phyloP scores from a whole-genome alignment of 2,329 filamentous ascomycete species.

The Kalmusia sp. region DNA sequence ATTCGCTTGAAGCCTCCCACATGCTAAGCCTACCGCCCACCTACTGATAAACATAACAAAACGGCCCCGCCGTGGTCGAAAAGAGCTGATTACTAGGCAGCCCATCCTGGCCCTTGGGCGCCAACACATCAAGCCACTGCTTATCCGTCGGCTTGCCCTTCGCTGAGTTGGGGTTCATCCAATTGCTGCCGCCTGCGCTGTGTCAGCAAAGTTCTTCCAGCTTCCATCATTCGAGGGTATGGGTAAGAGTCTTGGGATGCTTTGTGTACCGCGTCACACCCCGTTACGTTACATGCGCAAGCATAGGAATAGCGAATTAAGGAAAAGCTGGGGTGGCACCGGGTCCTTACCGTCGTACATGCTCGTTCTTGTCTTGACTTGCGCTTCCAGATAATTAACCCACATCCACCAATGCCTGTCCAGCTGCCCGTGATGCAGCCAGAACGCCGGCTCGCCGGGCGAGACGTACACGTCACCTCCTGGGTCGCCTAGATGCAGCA shows the following conservation, averaged over 20 bases:
- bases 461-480: conserved; percentile 56
- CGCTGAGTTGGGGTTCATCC: conserved; percentile 50
- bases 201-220: conserved; percentile 1
- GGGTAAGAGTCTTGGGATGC: no score
- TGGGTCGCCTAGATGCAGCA: conserved; percentile 39
- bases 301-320: not conserved
- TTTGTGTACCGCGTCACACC: no score
- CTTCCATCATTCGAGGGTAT: no score
- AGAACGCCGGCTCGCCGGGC: conserved; percentile 57
- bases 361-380: conserved; percentile 32
- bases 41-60: conserved; percentile 43
- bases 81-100: conserved; percentile 34
- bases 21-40: no score
- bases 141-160: conserved; percentile 45
- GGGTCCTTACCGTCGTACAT: conserved; percentile 45
- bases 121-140: conserved; percentile 35
- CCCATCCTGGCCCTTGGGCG: conserved; percentile 29
- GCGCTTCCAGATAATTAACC: conserved; percentile 49
- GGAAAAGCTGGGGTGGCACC: no score
- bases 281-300: no score
- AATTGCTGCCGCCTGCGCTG: conserved; percentile 47
- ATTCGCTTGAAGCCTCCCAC: no score
- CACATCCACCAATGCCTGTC: conserved; percentile 60
- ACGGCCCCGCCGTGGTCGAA: conserved; percentile 38
- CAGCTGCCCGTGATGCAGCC: conserved; percentile 56